phyloP scores from a whole-genome alignment of 257 asterid genomes.

The Petrea volubilis region DNA sequence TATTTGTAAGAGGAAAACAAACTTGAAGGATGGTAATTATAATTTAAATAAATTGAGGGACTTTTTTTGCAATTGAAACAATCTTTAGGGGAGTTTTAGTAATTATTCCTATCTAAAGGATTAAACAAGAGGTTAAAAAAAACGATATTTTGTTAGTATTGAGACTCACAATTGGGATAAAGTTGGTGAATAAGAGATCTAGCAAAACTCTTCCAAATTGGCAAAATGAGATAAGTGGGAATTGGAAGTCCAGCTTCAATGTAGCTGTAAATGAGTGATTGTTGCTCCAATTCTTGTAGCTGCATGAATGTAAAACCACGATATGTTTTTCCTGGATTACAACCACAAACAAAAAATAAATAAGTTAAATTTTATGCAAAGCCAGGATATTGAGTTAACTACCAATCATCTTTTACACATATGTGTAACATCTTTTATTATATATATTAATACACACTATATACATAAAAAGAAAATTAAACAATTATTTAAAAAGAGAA shows the following conservation, averaged over 20 bases:
- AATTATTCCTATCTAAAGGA: too few species aligned
- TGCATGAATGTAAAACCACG: conserved; percentile 26
- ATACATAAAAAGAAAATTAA: too few species aligned
- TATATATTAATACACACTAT: too few species aligned
- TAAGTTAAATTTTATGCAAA: neutral
- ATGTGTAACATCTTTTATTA: too few species aligned
- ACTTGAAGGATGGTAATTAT: too few species aligned
- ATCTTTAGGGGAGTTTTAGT: too few species aligned
- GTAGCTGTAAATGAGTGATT: conserved; percentile 22
- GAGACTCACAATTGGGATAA: conserved; percentile 11
- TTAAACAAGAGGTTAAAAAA: too few species aligned
- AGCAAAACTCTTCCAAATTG: conserved; percentile 27
- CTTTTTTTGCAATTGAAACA: too few species aligned
- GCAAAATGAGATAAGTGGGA: conserved; percentile 27
- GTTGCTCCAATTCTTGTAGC: conserved; percentile 26
- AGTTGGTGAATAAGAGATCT: neutral
- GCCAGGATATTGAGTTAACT: neutral
- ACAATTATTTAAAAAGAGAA: too few species aligned
- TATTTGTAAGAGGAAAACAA: too few species aligned
- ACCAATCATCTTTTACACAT: too few species aligned
- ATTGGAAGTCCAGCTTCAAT: conserved; percentile 25
- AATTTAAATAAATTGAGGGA: too few species aligned
- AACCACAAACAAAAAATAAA: neutral
- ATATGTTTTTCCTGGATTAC: neutral
- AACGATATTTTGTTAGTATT: neutral